phyloP scores from a whole-genome alignment of 768 basidiomycete genomes.

The Lepiota brunneoincarnata region DNA sequence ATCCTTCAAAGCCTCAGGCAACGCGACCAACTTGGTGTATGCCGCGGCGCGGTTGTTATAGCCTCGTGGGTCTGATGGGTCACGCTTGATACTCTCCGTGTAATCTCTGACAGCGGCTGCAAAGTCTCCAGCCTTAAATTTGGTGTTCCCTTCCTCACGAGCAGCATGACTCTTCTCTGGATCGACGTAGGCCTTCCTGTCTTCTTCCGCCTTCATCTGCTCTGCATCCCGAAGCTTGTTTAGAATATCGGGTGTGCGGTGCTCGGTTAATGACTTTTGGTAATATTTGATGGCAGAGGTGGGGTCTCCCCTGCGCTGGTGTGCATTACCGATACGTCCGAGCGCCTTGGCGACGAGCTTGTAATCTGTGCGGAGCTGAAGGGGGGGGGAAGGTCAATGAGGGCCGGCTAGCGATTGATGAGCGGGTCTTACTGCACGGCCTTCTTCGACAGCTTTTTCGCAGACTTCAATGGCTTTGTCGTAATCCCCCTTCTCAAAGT shows the following conservation, averaged over 20 bases:
- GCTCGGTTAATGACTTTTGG: constrained; percentile 92
- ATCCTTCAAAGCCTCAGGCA: constrained; percentile 96
- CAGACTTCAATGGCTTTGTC: constrained; percentile 89
- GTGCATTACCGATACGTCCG: constrained; percentile 85
- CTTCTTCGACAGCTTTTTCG: constrained; percentile 96
- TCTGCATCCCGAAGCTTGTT: constrained; percentile 87
- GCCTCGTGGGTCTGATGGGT: constrained; percentile 84
- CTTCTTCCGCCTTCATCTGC: constrained; percentile 71
- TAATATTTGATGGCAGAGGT: constrained; percentile 83
- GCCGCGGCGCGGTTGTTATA: constrained; percentile 99
- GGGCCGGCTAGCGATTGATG: not conserved
- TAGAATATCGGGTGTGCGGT: constrained; percentile 91
- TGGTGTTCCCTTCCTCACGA: constrained; percentile 87
- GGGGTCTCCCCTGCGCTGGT: constrained; percentile 77
- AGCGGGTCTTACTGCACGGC: constrained; percentile 56
- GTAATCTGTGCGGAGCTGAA: constrained; percentile 89
- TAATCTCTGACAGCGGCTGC: constrained; percentile 89
- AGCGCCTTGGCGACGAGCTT: constrained; percentile 94
- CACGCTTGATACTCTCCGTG: constrained; percentile 94
- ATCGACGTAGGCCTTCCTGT: constrained; percentile 83
- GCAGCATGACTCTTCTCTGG: constrained; percentile 79
- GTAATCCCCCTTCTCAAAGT: constrained; percentile 92
- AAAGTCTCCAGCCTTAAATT: constrained; percentile 93
- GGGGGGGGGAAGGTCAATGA: constrained; percentile 1
- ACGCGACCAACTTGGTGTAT: constrained; percentile 90